Evolutionary conservation across 495 filamentous ascomycete genomes (phyloP).

Genomic region (Hamigera avellanea): DNA sequence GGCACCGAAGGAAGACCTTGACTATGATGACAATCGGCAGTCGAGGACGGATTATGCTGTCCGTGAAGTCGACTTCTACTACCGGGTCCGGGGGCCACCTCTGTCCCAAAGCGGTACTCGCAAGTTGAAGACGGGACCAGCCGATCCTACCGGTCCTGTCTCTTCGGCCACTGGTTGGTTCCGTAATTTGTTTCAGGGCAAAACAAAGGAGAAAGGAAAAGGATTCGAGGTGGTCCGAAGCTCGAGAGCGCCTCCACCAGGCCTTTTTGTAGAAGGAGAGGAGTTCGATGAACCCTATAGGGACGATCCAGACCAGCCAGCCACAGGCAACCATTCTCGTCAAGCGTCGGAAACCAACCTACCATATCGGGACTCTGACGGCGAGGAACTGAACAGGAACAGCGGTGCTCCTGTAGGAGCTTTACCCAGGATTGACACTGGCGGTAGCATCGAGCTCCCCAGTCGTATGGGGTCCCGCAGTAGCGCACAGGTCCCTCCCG

Average conservation of each 20-base stretch:
- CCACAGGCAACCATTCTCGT: slow-evolving; percentile 14
- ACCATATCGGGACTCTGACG: slow-evolving; percentile 37
- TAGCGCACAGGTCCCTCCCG: slow-evolving; percentile 32
- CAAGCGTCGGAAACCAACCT: slow-evolving; percentile 21
- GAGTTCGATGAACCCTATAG: slow-evolving; percentile 47
- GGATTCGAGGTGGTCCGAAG: slow-evolving; percentile 95
- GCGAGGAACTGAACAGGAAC: slow-evolving; percentile 25
- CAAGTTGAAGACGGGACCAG: slow-evolving; percentile 83
- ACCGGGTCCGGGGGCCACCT: slow-evolving; percentile 82
- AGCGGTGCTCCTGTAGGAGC: slow-evolving; percentile 27
- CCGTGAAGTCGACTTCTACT: slow-evolving; percentile 91
- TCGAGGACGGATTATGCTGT: slow-evolving; percentile 75
- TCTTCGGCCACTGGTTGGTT: slow-evolving; percentile 84
- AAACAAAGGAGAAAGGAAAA: slow-evolving; percentile 81
- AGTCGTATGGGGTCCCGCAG: slow-evolving; percentile 51
- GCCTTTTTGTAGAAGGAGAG: slow-evolving; percentile 21
- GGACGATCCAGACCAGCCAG: slow-evolving; percentile 40
- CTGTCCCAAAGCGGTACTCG: slow-evolving; percentile 69
- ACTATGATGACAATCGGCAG: slow-evolving; percentile 36
- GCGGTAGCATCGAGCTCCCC: slow-evolving; percentile 51
- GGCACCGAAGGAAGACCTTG: slow-evolving; percentile 41
- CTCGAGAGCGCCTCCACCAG: slow-evolving; percentile 47
- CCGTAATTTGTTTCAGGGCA: slow-evolving; percentile 62
- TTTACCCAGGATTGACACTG: slow-evolving; percentile 50
- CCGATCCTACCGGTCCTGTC: slow-evolving; percentile 85